Conservation (phyloP, 345 rosid species). For the Lepidium africanum region DNA sequence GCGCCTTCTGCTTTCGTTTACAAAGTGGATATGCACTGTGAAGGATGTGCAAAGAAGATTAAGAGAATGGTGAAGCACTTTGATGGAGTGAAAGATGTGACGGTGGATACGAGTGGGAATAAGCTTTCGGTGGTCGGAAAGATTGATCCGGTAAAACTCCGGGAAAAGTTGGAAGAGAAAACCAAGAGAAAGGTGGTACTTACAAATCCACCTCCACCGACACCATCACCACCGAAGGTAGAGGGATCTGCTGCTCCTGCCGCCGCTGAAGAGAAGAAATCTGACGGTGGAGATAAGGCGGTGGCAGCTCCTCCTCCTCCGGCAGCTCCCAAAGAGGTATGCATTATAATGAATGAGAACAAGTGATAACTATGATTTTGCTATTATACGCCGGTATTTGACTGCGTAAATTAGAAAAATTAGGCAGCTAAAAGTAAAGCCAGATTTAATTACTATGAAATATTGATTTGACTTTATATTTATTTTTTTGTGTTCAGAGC, state of each 20-base stretch:
- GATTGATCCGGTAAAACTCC: constrained; percentile 53
- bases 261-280: constrained; percentile 29
- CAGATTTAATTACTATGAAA: background rate
- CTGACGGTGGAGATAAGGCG: constrained; percentile 29
- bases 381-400: background rate
- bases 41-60: constrained; percentile 80
- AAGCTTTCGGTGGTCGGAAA: constrained; percentile 67
- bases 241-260: background rate
- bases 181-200: constrained; percentile 48
- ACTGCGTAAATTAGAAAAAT: background rate
- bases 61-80: constrained; percentile 32
- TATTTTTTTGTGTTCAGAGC: constrained; percentile 25
- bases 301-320: constrained; percentile 26
- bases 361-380: background rate
- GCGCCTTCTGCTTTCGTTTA: constrained; percentile 28
- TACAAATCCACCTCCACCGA: constrained; percentile 49
- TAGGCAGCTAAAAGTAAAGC: background rate
- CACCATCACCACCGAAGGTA: constrained; percentile 28
- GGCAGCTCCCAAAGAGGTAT: constrained; percentile 21
- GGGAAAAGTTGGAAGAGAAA: constrained; percentile 38
- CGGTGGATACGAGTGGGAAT: constrained; percentile 40
- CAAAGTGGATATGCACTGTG: constrained; percentile 80
- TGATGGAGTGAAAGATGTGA: constrained; percentile 65
- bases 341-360: background rate
- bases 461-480: background rate